Conservation (phyloP, 2,329 filamentous ascomycete species). For the Claviceps pusilla region DNA sequence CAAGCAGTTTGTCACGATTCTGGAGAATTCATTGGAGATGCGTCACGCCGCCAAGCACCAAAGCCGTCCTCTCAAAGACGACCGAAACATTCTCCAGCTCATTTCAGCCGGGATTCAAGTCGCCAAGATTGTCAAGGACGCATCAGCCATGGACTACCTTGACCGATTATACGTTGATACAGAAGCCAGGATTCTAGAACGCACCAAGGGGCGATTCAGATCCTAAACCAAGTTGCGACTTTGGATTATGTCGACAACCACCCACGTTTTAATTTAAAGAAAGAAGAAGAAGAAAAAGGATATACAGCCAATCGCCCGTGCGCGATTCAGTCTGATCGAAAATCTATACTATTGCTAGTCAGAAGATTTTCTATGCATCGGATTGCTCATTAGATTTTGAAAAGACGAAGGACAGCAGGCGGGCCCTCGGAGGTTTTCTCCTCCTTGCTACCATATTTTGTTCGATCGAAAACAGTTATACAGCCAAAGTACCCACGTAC, state of each 20-base stretch:
- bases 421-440: background rate
- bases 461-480: background rate
- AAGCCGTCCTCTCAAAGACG: constrained; percentile 70
- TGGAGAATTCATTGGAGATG: constrained; percentile 83
- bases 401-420: background rate
- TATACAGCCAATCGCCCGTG: background rate
- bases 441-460: background rate
- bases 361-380: background rate
- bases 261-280: constrained; percentile 8
- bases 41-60: constrained; percentile 72
- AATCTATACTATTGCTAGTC: background rate
- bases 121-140: constrained; percentile 74
- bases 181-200: constrained; percentile 62
- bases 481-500: background rate
- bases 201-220: constrained; percentile 26
- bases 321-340: background rate
- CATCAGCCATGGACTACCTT: constrained; percentile 67
- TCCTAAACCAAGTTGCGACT: constrained; percentile 11
- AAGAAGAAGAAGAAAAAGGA: background rate
- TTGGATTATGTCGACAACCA: background rate
- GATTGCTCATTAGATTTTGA: background rate
- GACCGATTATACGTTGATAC: constrained; percentile 71
- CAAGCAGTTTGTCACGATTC: constrained; percentile 75
- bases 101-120: constrained; percentile 80
- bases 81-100: constrained; percentile 74